Evolutionary conservation across 2,329 filamentous ascomycete genomes (phyloP), one percentile per base, ranked within the genome.

Genomic region (Fusarium sp.): DNA sequence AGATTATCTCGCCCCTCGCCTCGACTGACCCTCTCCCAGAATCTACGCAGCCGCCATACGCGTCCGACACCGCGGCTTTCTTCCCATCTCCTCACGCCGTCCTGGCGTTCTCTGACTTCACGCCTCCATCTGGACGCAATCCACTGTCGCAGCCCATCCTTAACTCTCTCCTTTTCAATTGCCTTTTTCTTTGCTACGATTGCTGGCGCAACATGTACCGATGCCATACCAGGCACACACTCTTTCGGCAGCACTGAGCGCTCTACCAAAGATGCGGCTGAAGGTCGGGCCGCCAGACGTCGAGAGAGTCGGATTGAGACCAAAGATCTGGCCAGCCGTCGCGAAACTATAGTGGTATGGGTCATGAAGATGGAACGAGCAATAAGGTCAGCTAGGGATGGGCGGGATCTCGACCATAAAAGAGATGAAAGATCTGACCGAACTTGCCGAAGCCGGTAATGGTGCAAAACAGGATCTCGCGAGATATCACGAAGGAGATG

Each of bases 121-220:
- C 82, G 76, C 36, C 74, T 77, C 82, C 82, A 86, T 23, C 83
- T 82, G n/a, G 72, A 76, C 27, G 82, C 88, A 3, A 91, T 80
- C 86, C 88, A 91, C 11, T 81, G 79, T 33, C 88, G 76, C 57
- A 92, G 73, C 14, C 81, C 81, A 67, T 91, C 88, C 71, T 90
- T 91, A 38, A 91, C 79, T 57, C 80, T 80, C 75, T 91, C 87
- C 65, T 83, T 82, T 75, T 91, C 88, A 14, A 91, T 80, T 11
- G 82, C 83, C 51, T 84, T 79, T 68, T 84, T 84, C 62, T 81
- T 80, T 25, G 85, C 86, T n/a, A 90, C 83, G 31, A 91, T 75
- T 1, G 79, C 82, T 1, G 87, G 87, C 1, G 86, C 84, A 2
- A 89, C 78, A 49, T 72, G 71, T 58, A 73, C 76, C 50, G 65